phyloP scores from a whole-genome alignment of 2,329 filamentous ascomycete species.

The Monascus ruber region DNA sequence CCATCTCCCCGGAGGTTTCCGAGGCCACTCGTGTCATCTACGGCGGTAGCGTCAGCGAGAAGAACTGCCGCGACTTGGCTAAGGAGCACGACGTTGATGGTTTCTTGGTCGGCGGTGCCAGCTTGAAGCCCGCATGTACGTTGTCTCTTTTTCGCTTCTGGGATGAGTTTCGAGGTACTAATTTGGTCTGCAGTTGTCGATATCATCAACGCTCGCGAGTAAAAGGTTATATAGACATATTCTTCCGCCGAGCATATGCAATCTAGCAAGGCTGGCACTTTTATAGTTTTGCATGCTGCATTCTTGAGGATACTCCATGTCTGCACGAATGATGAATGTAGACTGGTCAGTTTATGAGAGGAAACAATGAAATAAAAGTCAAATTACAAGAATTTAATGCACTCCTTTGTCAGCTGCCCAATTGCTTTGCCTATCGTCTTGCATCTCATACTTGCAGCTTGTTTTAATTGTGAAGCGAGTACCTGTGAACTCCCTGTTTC shows the following conservation, averaged over 20 bases:
- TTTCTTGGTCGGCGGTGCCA: conserved; percentile 64
- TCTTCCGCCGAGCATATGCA: neutral
- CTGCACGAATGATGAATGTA: neutral
- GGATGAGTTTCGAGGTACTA: conserved; percentile 2
- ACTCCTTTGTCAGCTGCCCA: too few species aligned
- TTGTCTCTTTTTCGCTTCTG: conserved; percentile 3
- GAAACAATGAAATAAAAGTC: conserved; percentile 9
- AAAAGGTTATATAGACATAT: conserved; percentile 8
- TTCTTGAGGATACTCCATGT: neutral
- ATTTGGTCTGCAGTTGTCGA: conserved; percentile 43
- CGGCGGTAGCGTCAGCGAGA: conserved; percentile 91
- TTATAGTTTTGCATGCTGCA: too few species aligned
- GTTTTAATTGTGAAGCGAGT: too few species aligned
- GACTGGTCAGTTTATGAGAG: neutral
- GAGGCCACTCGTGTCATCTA: conserved; percentile 91
- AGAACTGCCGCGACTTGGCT: conserved; percentile 90
- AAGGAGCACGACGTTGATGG: conserved; percentile 64
- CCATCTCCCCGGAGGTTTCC: conserved; percentile 64
- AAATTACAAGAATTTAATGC: too few species aligned
- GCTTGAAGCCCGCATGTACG: conserved; percentile 83
- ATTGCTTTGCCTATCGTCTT: too few species aligned
- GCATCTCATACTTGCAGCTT: too few species aligned
- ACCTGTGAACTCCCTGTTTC: too few species aligned
- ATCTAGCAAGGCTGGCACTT: neutral
- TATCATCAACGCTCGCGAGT: conserved; percentile 54